Conservation (phyloP, 176 grass and related monocot genomes). For the Echinochloa phyllopogon region DNA sequence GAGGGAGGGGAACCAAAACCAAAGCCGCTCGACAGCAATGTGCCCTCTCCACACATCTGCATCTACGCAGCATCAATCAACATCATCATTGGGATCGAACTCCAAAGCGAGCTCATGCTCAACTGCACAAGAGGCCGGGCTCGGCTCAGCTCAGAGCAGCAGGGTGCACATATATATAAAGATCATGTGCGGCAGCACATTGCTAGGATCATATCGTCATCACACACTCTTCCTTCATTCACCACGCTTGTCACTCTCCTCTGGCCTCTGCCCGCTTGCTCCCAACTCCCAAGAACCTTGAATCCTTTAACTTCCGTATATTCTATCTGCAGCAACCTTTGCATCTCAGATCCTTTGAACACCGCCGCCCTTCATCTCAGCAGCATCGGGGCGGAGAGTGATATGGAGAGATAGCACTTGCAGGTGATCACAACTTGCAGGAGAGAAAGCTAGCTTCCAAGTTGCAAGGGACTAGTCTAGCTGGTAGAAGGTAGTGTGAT, state of each 20-base stretch:
- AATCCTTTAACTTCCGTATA: neutral
- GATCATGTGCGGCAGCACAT: neutral
- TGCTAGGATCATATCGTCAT: neutral
- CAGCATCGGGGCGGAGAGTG: neutral
- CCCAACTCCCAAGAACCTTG: neutral
- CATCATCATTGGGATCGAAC: conserved; percentile 53
- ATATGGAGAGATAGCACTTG: conserved; percentile 1
- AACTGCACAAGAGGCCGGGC: neutral
- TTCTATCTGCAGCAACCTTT: neutral
- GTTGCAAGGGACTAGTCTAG: neutral
- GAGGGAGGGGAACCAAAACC: neutral
- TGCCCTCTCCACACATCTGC: conserved; percentile 15
- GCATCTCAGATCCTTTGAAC: neutral
- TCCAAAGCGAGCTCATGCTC: conserved; percentile 42
- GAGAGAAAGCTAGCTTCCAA: neutral
- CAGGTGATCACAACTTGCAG: neutral
- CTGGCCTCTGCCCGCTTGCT: neutral
- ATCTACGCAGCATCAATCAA: conserved; percentile 27
- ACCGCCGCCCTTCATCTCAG: neutral
- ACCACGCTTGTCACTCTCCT: conserved; percentile 33
- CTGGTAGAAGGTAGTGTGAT: neutral
- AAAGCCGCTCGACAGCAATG: conserved; percentile 4
- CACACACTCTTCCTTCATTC: neutral
- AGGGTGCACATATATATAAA: conserved; percentile 22
- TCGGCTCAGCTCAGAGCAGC: neutral